A percentile compares a stretch with the other conserved stretches of the same genome.
phyloP scores from a whole-genome alignment of 1,284 basidiomycete species.

The Apiotrichum brassicae region DNA sequence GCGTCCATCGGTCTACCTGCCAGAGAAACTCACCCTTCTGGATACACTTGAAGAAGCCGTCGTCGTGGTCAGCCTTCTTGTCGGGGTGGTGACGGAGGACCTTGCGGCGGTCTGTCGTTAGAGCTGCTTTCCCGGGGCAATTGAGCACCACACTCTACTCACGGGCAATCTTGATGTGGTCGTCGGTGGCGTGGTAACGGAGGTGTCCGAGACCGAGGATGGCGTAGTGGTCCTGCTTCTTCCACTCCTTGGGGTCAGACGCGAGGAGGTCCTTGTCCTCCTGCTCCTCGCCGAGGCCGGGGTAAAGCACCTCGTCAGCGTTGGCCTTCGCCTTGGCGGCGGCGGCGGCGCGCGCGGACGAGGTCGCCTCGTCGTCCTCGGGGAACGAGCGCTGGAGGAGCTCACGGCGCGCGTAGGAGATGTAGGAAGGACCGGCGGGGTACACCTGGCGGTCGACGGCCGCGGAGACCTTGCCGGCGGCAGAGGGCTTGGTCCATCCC shows the following conservation, averaged over 20 bases:
- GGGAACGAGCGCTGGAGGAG: slow-evolving; percentile 71
- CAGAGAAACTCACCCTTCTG: slow-evolving; percentile 66
- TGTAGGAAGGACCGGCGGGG: slow-evolving; percentile 76
- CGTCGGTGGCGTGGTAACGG: slow-evolving; percentile 77
- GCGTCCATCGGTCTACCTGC: too few relatives aligned
- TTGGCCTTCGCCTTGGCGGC: slow-evolving; percentile 53
- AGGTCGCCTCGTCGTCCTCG: slow-evolving; percentile 57
- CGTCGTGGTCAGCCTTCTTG: slow-evolving; percentile 96
- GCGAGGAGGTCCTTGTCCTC: slow-evolving; percentile 67
- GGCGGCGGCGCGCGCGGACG: slow-evolving; percentile 49
- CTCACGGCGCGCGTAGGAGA: slow-evolving; percentile 68
- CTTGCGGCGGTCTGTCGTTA: slow-evolving; percentile 79
- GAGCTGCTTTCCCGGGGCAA: not conserved
- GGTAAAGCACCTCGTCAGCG: slow-evolving; percentile 63
- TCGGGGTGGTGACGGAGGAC: slow-evolving; percentile 98
- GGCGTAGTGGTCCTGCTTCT: slow-evolving; percentile 99
- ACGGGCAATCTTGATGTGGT: slow-evolving; percentile 97
- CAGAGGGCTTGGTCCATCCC: slow-evolving; percentile 38
- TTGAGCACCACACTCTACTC: slow-evolving; percentile 43
- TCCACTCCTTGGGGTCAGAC: slow-evolving; percentile 96
- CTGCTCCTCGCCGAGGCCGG: slow-evolving; percentile 86
- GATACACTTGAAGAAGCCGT: slow-evolving; percentile 99
- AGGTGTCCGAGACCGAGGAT: slow-evolving; percentile 89
- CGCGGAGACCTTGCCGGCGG: slow-evolving; percentile 38
- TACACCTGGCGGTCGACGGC: slow-evolving; percentile 54